Evolutionary conservation across 2,329 filamentous ascomycete genomes (phyloP), one percentile per base, ranked within the genome.

Genomic region (Pyrenophora teres): DNA sequence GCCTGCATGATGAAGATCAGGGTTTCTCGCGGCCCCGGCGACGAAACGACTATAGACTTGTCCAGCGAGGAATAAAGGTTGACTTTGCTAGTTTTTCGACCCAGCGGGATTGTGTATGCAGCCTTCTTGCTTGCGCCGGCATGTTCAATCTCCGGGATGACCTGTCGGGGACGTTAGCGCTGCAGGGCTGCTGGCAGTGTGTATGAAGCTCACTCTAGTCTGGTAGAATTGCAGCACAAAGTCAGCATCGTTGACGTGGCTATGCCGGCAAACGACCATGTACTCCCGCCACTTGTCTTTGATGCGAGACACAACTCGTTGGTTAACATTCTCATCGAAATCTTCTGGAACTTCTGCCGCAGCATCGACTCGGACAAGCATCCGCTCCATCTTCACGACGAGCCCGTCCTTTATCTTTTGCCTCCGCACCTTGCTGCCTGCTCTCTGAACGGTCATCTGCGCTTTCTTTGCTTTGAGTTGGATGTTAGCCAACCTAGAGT

Each of bases 261-360:
- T 80, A 60, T 84, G 81, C 43, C 86, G 78, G 57, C 84, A 87
- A 6, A 87, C 84, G 10, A 80, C 68, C 76, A 80, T 80, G 51
- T 82, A 87, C 64, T 88, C 86, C 40, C 83, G 76, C 86, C 86
- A 88, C 60, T 85, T 87, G 56, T 87, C 83, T 36, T 83, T 71
- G 9, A 79, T 77, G 46, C 80, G 77, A 7, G 83, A 83, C 54
- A 85, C 81, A 40, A 84, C 79, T 55, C 81, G 80, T 52, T 83
- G 75, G 54, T 82, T 86, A 39, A 81, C 79, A 57, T 86, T 87
- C 65, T 88, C 86, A 46, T 84, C 81, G 57, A 83, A 88, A 50
- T 87, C 83, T 6, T 81, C 78, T 0, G 83, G 80, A 7, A 86
- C 71, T 3, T 80, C 75, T 56, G 80, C 78, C 35, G 76, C 63